A percentile compares a stretch with the other conserved stretches of the same genome.
Evolutionary conservation across 2,329 filamentous ascomycete genomes (phyloP).

Genomic region (Penicillium oxalicum): DNA sequence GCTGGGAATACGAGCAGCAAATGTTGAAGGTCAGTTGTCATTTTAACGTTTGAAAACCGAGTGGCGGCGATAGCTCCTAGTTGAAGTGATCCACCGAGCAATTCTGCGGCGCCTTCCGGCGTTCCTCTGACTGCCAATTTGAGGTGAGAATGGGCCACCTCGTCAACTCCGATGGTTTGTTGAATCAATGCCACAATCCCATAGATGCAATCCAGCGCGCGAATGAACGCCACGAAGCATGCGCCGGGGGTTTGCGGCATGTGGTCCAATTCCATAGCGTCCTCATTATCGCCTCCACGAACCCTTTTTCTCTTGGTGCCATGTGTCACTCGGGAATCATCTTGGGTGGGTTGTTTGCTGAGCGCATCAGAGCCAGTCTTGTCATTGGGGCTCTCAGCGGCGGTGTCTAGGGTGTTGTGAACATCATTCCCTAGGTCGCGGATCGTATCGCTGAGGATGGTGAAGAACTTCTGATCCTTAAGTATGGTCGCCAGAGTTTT

Average conservation of each 20-base stretch:
- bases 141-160: slow-evolving; percentile 35
- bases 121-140: slow-evolving; percentile 35
- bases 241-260: slow-evolving; percentile 25
- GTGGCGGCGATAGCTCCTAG: slow-evolving; percentile 27
- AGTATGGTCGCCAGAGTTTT: slow-evolving; percentile 66
- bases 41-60: slow-evolving; percentile 25
- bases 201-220: slow-evolving; percentile 31
- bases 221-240: slow-evolving; percentile 31
- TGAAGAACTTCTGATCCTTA: slow-evolving; percentile 62
- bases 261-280: slow-evolving; percentile 29
- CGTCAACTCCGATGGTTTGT: slow-evolving; percentile 22
- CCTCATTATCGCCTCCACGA: slow-evolving; percentile 18
- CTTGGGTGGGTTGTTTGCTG: slow-evolving; percentile 21
- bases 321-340: slow-evolving; percentile 20
- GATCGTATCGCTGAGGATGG: slow-evolving; percentile 60
- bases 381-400: slow-evolving; percentile 20
- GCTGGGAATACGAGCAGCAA: slow-evolving; percentile 31
- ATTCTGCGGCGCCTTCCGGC: slow-evolving; percentile 28
- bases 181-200: slow-evolving; percentile 26
- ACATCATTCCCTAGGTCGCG: slow-evolving; percentile 46
- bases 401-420: slow-evolving; percentile 22
- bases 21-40: slow-evolving; percentile 30
- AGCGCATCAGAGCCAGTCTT: slow-evolving; percentile 34
- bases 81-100: slow-evolving; percentile 33
- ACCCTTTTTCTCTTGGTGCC: slow-evolving; percentile 37